Evolutionary conservation across 2,329 filamentous ascomycete species (phyloP).

Genomic region (Zymoseptoria pseudotritici): DNA sequence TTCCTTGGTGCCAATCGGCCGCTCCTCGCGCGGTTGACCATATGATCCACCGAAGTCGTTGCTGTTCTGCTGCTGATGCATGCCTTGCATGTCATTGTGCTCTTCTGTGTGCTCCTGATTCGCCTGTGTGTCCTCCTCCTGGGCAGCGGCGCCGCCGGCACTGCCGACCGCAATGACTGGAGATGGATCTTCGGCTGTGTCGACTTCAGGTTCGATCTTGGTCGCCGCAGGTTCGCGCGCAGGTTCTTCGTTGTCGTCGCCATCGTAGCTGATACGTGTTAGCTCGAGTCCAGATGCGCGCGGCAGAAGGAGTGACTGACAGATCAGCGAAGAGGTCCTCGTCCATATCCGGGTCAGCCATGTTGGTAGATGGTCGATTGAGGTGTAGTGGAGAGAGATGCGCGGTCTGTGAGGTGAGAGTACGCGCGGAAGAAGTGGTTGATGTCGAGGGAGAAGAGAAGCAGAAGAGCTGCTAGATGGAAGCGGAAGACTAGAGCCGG

Average conservation of each 20-base stretch:
- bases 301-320: slow-evolving; percentile 48
- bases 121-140: slow-evolving; percentile 27
- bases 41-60: slow-evolving; percentile 16
- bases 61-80: slow-evolving; percentile 19
- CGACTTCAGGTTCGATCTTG: slow-evolving; percentile 13
- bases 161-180: slow-evolving; percentile 13
- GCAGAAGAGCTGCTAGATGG: neutral
- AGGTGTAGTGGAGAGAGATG: neutral
- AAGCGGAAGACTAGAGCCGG: neutral
- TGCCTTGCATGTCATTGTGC: slow-evolving; percentile 20
- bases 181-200: slow-evolving; percentile 6
- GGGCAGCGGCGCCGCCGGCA: slow-evolving; percentile 5
- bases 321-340: slow-evolving; percentile 95
- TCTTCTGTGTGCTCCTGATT: slow-evolving; percentile 19
- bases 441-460: slow-evolving; percentile 1
- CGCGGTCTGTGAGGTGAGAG: neutral
- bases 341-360: slow-evolving; percentile 81
- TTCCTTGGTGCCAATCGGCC: slow-evolving; percentile 69
- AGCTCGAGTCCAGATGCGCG: slow-evolving; percentile 2
- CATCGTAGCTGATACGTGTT: slow-evolving; percentile 25
- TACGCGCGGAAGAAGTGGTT: neutral
- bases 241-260: slow-evolving; percentile 55
- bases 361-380: slow-evolving; percentile 34
- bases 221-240: slow-evolving; percentile 10
- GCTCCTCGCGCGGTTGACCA: slow-evolving; percentile 32